These are phyloP conservation scores for Cladosporium sphaerospermum DNA, from an alignment of 2,329 filamentous ascomycete genomes.

Conservation along the genomic window DNA sequence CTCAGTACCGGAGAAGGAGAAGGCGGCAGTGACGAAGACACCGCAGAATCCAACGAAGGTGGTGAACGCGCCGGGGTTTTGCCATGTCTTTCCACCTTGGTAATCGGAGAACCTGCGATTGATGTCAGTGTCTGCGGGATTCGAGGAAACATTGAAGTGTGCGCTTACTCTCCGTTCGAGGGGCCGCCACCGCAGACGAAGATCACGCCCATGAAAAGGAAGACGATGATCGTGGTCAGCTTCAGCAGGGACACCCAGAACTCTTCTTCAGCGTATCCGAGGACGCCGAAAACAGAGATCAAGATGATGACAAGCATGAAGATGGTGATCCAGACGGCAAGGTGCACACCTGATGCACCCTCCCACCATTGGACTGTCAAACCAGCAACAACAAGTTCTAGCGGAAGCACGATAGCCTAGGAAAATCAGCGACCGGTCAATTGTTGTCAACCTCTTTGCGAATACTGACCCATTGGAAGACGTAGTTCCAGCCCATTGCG, in stretches of 20 bases:
- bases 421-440: neutral
- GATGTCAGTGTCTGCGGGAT: neutral
- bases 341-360: slow-evolving; percentile 41
- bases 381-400: slow-evolving; percentile 24
- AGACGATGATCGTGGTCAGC: slow-evolving; percentile 46
- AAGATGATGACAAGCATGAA: slow-evolving; percentile 69
- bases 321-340: slow-evolving; percentile 72
- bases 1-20: slow-evolving; percentile 58
- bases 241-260: slow-evolving; percentile 26
- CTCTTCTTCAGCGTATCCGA: slow-evolving; percentile 39
- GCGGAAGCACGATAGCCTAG: slow-evolving; percentile 17
- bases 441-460: neutral
- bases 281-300: slow-evolving; percentile 82
- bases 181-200: slow-evolving; percentile 54
- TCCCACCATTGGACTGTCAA: slow-evolving; percentile 25
- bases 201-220: slow-evolving; percentile 57
- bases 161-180: slow-evolving; percentile 19
- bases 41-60: slow-evolving; percentile 60
- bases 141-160: slow-evolving; percentile 9
- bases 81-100: slow-evolving; percentile 30
- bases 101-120: slow-evolving; percentile 5
- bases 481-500: slow-evolving; percentile 27
- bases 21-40: slow-evolving; percentile 60
- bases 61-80: slow-evolving; percentile 33
- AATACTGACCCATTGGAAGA: slow-evolving; percentile 21